Base-by-base conservation (phyloP, 352 stramenopile genomes). In the Phytopythium litorale region DNA sequence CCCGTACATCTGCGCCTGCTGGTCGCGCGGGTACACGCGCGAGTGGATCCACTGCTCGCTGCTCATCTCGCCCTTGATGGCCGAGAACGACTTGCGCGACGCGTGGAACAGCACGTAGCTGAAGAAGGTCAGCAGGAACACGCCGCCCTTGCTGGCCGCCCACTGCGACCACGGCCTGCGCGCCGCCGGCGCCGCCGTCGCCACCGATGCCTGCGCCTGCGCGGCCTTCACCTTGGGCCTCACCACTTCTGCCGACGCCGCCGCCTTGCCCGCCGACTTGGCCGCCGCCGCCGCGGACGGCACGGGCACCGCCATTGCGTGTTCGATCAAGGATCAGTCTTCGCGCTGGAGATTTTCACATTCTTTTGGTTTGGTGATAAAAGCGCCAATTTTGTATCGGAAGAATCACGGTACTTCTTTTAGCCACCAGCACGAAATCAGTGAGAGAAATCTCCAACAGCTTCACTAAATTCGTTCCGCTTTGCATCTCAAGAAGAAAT, bases 71-170 rank as follows among this genome's bases (percentile, higher is more conserved):
- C 84, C 81, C 65, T 93, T 93, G 60, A 93, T 89, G 49, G 81
- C 79, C 25, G 84, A 91, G 67, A 93, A 93, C 18, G 79, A 87
- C 70, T 93, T 93, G 52, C 84, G 75, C 56, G 72, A 82, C 28
- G 81, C 81, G 55, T 93, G 84, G 64, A 92, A 89, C 65, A 91
- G 62, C 5, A 90, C 82, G 64, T 91, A 92, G 70, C 82, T 92
- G 62, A 88, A 79, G 66, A 93, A 93, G 18, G 84, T 92, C 23
- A 93, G 71, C 43, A 76, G 53, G 57, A 93, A 91, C 32, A 84
- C 79, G 48, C 76, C 78, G 15, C 64, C 59, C 68, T 91, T 92
- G 62, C 68, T 79, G 19, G 80, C 78, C 32, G 62, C 64, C 4
- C 67, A 32, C 42, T 68, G 60, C 11, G 53, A 67, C 30, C 72